Conservation (phyloP, 257 asterid species). For the Mitragyna speciosa region DNA sequence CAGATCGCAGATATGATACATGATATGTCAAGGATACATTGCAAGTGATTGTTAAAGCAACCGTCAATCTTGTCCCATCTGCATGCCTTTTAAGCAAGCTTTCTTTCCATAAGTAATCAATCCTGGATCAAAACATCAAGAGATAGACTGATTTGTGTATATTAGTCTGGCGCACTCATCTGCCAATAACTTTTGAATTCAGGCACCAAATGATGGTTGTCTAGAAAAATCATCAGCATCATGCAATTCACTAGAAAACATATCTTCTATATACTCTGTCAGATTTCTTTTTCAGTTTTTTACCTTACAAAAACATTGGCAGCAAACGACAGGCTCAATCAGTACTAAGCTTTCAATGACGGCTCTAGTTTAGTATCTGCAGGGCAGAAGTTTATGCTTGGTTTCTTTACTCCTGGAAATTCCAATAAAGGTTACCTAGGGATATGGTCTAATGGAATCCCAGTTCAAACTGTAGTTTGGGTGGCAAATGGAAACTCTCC, state of each 20-base stretch:
- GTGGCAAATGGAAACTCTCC: constrained; percentile 25
- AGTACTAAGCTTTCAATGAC: neutral
- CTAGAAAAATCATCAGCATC: too few species aligned
- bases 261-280: neutral
- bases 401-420: constrained; percentile 25
- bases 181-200: too few species aligned
- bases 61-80: too few species aligned
- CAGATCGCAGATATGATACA: too few species aligned
- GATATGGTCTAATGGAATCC: constrained; percentile 22
- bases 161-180: too few species aligned
- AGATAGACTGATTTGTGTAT: too few species aligned
- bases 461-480: constrained; percentile 26
- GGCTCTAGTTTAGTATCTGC: constrained; percentile 11
- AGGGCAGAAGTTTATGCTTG: constrained; percentile 19
- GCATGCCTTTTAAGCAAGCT: too few species aligned
- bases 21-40: too few species aligned
- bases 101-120: too few species aligned
- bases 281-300: neutral
- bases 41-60: too few species aligned
- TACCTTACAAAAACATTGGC: neutral
- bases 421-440: constrained; percentile 27
- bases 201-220: too few species aligned
- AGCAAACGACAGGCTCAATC: neutral
- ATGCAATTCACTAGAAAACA: neutral
- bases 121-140: too few species aligned